Evolutionary conservation across 2,329 filamentous ascomycete species (phyloP), one percentile per base, ranked within the genome.

Genomic region (Aspergillus ruber): DNA sequence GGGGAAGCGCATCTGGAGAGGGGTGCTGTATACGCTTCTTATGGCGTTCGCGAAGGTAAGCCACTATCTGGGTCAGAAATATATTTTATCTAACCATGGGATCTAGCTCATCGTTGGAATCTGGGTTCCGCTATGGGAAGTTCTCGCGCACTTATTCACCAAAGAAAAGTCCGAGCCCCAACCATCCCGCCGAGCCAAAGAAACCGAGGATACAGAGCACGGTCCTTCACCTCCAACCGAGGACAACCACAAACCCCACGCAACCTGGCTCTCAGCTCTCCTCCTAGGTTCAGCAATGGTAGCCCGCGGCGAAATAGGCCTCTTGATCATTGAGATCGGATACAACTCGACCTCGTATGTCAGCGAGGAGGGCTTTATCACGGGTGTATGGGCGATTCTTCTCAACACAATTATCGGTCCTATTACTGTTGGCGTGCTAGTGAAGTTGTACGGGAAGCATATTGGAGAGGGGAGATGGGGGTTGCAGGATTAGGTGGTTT

Each of bases 261-360:
- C 50, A 3, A 49, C 53, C 5, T 61, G 48, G 47, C 54, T 60
- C 4, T 56, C 60, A 1, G 62, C 48, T 1, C 38, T 56, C 6
- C 58, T 65, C 17, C 47, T 65, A 7, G 62, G 62, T 3, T 62
- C 61, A 13, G 62, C 62, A 3, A 65, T 64, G 62, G 62, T 65
- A 3, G 62, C 62, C 3, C 61, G 62, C 2, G 62, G 62, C 17
- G 62, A 65, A 43, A 65, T 65, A 36, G 62, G 62, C 2, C 57
- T 64, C 3, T 41, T 65, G 27, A 63, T 65, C 13, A 62, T 64
- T 13, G 62, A 65, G 40, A 58, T 65, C 6, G 62, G 62, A 3
- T 59, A 61, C 20, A 65, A 65, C 6, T 51, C 62, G 32, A 63
- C 61, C 2, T 61, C 65, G 27, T 71, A 73, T 1, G 71, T 77